Evolutionary conservation across 139 green algal species (phyloP).

Genomic region (Limnomonas spitsbergensis): DNA sequence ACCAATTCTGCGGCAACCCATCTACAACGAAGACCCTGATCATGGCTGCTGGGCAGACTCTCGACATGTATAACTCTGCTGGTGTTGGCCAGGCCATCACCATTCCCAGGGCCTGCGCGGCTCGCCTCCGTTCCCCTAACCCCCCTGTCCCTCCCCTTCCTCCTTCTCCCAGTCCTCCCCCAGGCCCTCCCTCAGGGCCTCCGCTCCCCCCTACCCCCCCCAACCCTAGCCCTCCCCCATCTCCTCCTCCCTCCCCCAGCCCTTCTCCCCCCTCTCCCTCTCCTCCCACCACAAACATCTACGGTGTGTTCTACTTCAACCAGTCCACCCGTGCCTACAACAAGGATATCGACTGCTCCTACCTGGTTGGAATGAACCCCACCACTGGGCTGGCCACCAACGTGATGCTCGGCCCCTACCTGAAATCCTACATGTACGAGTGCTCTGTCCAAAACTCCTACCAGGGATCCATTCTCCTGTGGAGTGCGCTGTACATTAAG

Average conservation of each 20-base stretch:
- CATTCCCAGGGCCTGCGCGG: neutral
- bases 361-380: neutral
- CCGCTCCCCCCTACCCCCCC: neutral
- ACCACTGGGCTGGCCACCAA: neutral
- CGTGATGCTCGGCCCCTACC: neutral
- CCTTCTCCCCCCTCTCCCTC: neutral
- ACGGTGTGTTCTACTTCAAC: neutral
- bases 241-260: neutral
- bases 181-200: neutral
- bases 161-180: neutral
- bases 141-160: neutral
- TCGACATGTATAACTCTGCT: neutral
- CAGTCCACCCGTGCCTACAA: constrained; percentile 2
- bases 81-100: neutral
- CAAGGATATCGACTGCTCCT: constrained; percentile 4
- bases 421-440: neutral
- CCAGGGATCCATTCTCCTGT: neutral
- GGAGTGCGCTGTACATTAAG: neutral
- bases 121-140: neutral
- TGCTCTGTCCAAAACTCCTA: neutral
- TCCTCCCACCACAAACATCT: neutral
- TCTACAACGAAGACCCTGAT: neutral
- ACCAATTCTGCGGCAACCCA: neutral
- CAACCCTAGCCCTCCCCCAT: neutral
- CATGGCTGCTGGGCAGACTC: neutral